These are phyloP conservation scores for Daldinia decipiens DNA, from an alignment of 495 filamentous ascomycete genomes.

Conservation along the genomic window DNA sequence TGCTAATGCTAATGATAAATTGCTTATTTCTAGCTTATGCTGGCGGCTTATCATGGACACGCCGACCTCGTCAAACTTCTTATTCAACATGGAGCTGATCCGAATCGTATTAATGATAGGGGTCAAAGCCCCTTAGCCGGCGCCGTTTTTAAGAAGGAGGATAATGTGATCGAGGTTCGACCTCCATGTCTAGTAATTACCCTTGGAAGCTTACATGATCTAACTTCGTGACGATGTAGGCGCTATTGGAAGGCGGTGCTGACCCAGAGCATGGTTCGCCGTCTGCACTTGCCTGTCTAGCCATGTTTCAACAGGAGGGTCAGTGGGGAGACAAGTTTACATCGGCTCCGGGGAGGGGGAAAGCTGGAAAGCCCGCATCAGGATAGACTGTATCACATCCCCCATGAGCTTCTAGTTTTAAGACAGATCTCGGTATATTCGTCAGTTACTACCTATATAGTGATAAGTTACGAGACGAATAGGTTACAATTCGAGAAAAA, in stretches of 20 bases:
- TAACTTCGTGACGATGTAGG: slow-evolving; percentile 35
- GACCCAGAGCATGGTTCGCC: slow-evolving; percentile 62
- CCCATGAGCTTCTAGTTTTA: too few species aligned
- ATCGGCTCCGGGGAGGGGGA: slow-evolving; percentile 56
- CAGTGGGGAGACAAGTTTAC: slow-evolving; percentile 61
- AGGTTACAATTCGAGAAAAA: too few species aligned
- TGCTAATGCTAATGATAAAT: slow-evolving; percentile 6
- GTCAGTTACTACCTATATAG: too few species aligned
- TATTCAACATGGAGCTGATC: slow-evolving; percentile 61
- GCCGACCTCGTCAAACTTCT: slow-evolving; percentile 61
- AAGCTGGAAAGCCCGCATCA: slow-evolving; percentile 33
- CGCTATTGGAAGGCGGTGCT: slow-evolving; percentile 59
- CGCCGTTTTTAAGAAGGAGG: slow-evolving; percentile 66
- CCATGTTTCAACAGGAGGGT: slow-evolving; percentile 62
- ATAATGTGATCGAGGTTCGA: slow-evolving; percentile 57
- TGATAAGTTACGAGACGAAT: too few species aligned
- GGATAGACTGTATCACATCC: too few species aligned
- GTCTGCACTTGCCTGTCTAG: slow-evolving; percentile 58
- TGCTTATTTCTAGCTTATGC: slow-evolving; percentile 59
- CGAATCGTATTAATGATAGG: slow-evolving; percentile 63
- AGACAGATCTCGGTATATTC: too few species aligned
- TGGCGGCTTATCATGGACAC: slow-evolving; percentile 66
- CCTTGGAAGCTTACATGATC: not conserved
- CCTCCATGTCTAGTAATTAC: not conserved
- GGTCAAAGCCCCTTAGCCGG: slow-evolving; percentile 66